Evolutionary conservation across 176 grass and related monocot genomes (phyloP), one percentile per base, ranked within the genome.

Genomic region (Lolium perenne): DNA sequence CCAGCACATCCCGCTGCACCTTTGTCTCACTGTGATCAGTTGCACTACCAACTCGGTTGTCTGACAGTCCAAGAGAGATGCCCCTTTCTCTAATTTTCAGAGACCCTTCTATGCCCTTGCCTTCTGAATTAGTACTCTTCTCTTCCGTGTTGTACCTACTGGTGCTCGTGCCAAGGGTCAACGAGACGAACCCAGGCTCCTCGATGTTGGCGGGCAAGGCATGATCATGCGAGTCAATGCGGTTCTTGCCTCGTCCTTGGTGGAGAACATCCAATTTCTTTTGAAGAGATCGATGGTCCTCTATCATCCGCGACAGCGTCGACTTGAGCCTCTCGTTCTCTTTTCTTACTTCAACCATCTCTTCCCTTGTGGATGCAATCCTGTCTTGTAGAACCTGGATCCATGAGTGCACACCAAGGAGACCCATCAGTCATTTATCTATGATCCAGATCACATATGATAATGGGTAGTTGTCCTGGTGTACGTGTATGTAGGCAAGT

Each of bases 241-340:
- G 40, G 20, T 84, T 87, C 55, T 91, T 84, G 17, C 25, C 56
- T 41, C 63, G 76, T 7, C 71, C 78, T 86, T 92, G 80, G 18
- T 92, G 85, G 78, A 86, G 29, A 70, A 92, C 71, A 3, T 88
- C 88, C 14, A 85, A 92, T 23, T 95, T 83, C 70, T 55, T 81
- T 9, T 90, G 89, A 25, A 98, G 95, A 54, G 91, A 98, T 3
- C 74, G 83, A 83, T 98, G 93, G 29, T 92, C 91, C 13, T 92
- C 86, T 11, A 48, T 81, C 45, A 95, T 80, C 8, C 50, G 73
- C 22, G 93, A 87, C 73, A 98, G 38, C 11, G 82, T 74, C 51
- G 22, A 88, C 80, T 92, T 98, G 58, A 98, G 76, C 91, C 77
- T 92, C 83, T 95, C 71, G 38, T 98, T 98, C 84, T 98, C 93